Base-by-base conservation (phyloP, 2,329 filamentous ascomycete genomes). In the Trichoderma endophyticum region DNA sequence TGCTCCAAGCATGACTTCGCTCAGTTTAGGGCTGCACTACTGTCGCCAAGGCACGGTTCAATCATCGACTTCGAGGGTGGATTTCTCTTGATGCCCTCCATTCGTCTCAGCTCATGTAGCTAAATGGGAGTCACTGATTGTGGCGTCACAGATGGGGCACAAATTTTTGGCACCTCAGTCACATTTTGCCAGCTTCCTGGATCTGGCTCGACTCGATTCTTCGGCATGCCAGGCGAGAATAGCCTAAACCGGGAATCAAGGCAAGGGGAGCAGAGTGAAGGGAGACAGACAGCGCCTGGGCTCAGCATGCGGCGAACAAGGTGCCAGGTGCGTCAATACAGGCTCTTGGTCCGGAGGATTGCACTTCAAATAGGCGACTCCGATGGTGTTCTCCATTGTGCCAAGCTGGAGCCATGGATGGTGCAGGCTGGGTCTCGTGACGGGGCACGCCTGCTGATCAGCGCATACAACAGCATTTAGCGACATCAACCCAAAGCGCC, bases 381-480 rank as follows among this genome's bases (percentile, higher is more conserved):
- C 28, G 43, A 70, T 70, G 57, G 59, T 48, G 43, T 36, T 70
- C 43, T 28, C 51, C 24, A 48, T 48, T 24, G 21, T 48, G 67
- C 43, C 57, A 21, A 70, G 59, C 59, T 70, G 12, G 21, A 54
- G 57, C 66, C 28, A 69, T 61, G 57, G 66, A 51, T 54, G 66
- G 64, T 28, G 39, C 39, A 18, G 32, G 66, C 66, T 26, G 66
- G 57, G 66, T 69, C 66, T 69, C 66, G 66, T 69, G 66, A 69
- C 66, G 57, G 57, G 54, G 66, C 56, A 51, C 57, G 36, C 66
- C 66, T 69, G 66, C 66, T 69, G 66, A 69, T 69, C 66, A 69
- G 39, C 66, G 66, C 64, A 69, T 69, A 61, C 26, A 61, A 32
- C 39, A 61, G 26, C 66, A 18, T 60, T 39, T 69, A 69, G 66